Conservation (phyloP, 1,284 basidiomycete species). For the Cerrena zonata region DNA sequence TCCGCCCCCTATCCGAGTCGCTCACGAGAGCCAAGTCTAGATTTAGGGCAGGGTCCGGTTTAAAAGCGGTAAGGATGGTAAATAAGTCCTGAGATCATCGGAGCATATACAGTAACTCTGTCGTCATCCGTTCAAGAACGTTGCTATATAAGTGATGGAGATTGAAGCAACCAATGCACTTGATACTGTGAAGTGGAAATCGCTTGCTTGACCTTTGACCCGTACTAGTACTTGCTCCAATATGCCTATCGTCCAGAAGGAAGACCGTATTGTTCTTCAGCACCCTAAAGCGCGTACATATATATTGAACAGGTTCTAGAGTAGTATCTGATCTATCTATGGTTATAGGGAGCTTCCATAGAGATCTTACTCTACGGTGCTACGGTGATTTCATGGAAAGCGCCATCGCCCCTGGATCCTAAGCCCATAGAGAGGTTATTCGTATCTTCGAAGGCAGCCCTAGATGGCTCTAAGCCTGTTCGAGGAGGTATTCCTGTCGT, state of each 20-base stretch:
- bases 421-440: constrained; percentile 65
- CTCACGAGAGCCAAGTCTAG: too few species aligned
- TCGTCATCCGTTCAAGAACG: too few species aligned
- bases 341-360: constrained; percentile 57
- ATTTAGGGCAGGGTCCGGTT: too few species aligned
- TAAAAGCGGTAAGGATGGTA: too few species aligned
- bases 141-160: too few species aligned
- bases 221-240: neutral
- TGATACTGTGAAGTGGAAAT: neutral
- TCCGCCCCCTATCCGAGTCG: too few species aligned
- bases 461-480: constrained; percentile 71
- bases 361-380: constrained; percentile 78
- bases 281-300: constrained; percentile 50
- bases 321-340: too few species aligned
- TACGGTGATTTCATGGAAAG: constrained; percentile 75
- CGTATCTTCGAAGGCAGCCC: constrained; percentile 65
- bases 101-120: too few species aligned
- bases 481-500: constrained; percentile 82
- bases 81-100: too few species aligned
- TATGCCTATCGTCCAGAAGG: constrained; percentile 47
- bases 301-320: neutral
- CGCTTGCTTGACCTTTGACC: neutral
- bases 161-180: neutral
- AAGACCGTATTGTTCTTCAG: constrained; percentile 38
- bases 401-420: constrained; percentile 26